Evolutionary conservation across 441 rosid species (phyloP).

Genomic region (Pelargonium australe): DNA sequence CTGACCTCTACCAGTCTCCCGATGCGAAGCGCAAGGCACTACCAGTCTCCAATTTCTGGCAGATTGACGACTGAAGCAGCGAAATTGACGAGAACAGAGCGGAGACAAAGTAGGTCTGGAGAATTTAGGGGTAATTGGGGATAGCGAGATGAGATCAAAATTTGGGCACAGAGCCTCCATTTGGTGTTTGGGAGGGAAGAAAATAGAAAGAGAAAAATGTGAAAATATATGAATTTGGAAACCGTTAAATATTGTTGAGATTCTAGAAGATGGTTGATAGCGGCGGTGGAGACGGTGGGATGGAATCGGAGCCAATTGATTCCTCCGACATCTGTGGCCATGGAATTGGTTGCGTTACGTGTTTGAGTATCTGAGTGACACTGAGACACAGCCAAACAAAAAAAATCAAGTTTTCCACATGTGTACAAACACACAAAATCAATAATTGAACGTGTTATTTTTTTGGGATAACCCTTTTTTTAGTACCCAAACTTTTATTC

Average conservation of each 20-base stretch:
- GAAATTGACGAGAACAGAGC: constrained; percentile 20
- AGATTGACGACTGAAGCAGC: constrained; percentile 17
- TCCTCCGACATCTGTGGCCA: not conserved
- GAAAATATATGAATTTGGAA: not conserved
- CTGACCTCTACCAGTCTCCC: constrained; percentile 14
- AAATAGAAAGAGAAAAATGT: not conserved
- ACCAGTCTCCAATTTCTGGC: constrained; percentile 23
- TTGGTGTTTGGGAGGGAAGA: not conserved
- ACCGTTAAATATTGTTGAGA: not conserved
- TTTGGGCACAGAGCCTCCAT: constrained; percentile 45
- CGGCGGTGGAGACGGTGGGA: not conserved
- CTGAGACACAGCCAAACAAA: too few species aligned
- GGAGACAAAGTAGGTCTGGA: constrained; percentile 22
- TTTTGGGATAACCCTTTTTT: too few species aligned
- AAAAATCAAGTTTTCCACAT: too few species aligned
- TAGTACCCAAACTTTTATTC: too few species aligned
- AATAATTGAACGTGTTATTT: too few species aligned
- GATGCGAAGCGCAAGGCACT: constrained; percentile 22
- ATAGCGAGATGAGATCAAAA: constrained; percentile 23
- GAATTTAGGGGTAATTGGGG: constrained; percentile 16
- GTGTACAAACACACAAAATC: too few species aligned
- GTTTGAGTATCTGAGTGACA: constrained; percentile 15
- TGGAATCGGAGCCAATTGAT: not conserved
- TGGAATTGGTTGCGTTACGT: constrained; percentile 36
- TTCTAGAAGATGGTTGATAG: not conserved